Base-by-base conservation (phyloP, 768 basidiomycete species). In the Baorangia bicolor region DNA sequence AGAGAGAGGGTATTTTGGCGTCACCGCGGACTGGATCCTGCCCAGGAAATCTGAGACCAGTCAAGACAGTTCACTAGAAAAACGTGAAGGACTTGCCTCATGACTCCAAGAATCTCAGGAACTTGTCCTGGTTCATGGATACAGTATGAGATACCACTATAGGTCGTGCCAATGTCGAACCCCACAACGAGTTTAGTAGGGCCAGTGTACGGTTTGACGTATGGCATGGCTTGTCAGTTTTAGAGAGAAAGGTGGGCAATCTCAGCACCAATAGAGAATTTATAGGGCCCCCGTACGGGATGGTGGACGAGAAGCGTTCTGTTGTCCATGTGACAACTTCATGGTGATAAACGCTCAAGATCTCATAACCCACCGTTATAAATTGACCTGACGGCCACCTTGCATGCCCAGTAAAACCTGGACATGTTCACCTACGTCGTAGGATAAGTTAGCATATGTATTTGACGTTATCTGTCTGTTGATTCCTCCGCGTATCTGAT, bases 111-210 rank as follows among this genome's bases (percentile, higher is more conserved):
- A 4, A 58, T 37, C 13, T 60, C 60, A 2, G 59, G 60, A 16
- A 58, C 56, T 51, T 55, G 55, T 6, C 49, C 59, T 14, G 23
- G 21, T 11, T 49, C 47, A 3, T 61, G 58, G 33, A 67, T 51
- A 21, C 61, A 61, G 38, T 79, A 79, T 2, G 75, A 76, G 6
- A 79, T 63, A 2, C 77, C 78, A 40, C 78, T 79, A 53, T 57
- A 78, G 0, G 78, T 80, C 0, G 78, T 80, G 4, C 80, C 79
- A 7, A 81, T 64, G 40, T 81, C 80, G 45, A 81, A 76, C 0
- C 77, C 78, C 18, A 81, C 55, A 0, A 79, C 71, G 3, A 81
- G 68, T 49, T 73, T 73, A 7, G 44, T 30, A n/a, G 53, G 25
- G 1, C 61, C 61, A 11, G 39, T 9, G 46, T 63, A 31, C 11